phyloP scores from a whole-genome alignment of 345 rosid genomes.

The Mallotus nudiflorus region DNA sequence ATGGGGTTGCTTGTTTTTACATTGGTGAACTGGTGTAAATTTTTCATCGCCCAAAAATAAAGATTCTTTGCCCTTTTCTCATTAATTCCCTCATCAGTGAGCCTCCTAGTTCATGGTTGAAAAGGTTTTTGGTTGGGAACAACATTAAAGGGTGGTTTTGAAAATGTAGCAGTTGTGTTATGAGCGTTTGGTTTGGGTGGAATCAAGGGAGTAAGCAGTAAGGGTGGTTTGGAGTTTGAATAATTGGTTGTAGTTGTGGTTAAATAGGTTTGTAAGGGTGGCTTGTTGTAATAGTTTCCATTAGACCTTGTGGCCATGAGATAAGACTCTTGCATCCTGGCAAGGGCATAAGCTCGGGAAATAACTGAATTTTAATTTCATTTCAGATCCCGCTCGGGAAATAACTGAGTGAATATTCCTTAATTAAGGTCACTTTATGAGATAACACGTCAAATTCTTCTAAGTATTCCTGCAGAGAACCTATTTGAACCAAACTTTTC shows the following conservation, averaged over 20 bases:
- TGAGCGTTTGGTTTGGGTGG: no score
- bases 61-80: no score
- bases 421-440: not conserved
- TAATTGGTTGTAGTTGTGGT: not conserved
- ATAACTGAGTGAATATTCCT: not conserved
- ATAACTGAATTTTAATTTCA: not conserved
- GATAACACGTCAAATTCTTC: no score
- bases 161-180: no score
- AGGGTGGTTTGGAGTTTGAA: not conserved
- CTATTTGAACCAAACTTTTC: not conserved
- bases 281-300: no score
- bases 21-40: not conserved
- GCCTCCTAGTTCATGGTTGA: not conserved
- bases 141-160: no score
- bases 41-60: not conserved
- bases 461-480: not conserved
- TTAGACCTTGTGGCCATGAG: not conserved
- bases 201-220: fast-evolving
- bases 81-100: not conserved
- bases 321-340: not conserved
- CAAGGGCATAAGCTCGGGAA: not conserved
- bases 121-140: no score
- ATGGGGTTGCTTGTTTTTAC: not conserved
- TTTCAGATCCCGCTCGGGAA: not conserved
- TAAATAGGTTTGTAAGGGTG: not conserved